Evolutionary conservation across 2,329 filamentous ascomycete genomes (phyloP).

Genomic region (Alternaria brassicicola): DNA sequence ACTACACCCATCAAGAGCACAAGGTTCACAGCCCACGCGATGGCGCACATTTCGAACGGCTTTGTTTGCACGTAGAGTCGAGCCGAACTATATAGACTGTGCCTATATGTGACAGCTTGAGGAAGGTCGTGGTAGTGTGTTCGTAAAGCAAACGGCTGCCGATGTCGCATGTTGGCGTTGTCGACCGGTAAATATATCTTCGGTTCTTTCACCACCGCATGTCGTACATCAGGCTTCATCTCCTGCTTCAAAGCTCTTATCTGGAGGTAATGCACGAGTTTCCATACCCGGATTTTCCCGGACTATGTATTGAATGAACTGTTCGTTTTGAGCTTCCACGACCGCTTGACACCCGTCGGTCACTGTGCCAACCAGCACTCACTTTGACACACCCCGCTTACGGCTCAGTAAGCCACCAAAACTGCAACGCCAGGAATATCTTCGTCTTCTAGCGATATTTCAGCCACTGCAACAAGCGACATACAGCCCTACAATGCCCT

Average conservation of each 20-base stretch:
- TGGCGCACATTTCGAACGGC: background rate
- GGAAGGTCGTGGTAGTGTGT: background rate
- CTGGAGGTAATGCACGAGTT: rapidly evolving
- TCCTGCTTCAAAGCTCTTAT: background rate
- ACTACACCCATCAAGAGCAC: background rate
- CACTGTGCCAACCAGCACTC: background rate
- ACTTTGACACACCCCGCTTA: background rate
- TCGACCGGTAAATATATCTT: background rate
- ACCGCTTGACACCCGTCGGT: background rate
- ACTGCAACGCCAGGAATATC: background rate
- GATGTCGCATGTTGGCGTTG: background rate
- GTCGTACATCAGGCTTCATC: background rate
- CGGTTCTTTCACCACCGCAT: background rate
- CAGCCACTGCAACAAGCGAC: background rate
- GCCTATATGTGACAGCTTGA: background rate
- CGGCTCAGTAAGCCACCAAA: no score
- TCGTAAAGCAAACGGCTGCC: background rate
- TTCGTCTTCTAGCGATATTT: background rate
- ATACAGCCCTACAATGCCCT: conserved; percentile 53
- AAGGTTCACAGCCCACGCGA: background rate
- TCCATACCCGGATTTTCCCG: no score
- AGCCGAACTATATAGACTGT: background rate
- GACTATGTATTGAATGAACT: no score
- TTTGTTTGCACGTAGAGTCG: background rate
- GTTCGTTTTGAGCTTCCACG: background rate